Evolutionary conservation across 129 eudicot genomes (phyloP).

Genomic region (Arctium minus): DNA sequence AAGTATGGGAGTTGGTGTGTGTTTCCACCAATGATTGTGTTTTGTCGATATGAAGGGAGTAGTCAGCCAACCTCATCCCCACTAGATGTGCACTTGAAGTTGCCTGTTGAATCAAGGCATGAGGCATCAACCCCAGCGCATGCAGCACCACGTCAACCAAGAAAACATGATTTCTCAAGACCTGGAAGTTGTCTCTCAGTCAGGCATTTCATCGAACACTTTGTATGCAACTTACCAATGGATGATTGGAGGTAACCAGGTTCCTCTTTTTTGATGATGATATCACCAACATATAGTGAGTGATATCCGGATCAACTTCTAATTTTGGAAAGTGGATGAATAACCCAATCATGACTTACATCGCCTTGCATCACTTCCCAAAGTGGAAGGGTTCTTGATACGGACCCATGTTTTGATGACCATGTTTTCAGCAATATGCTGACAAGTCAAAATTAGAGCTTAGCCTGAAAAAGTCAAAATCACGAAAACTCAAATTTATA

Average conservation of each 20-base stretch:
- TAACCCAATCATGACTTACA: neutral
- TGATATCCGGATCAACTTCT: conserved; percentile 19
- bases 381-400: conserved; percentile 4
- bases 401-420: conserved; percentile 12
- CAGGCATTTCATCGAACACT: neutral
- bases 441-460: neutral
- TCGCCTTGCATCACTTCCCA: neutral
- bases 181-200: conserved; percentile 9
- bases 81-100: conserved; percentile 22
- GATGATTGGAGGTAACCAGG: neutral
- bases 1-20: conserved; percentile 34
- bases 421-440: neutral
- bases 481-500: neutral
- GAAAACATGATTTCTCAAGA: conserved; percentile 10
- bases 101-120: conserved; percentile 25
- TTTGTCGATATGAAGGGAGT: neutral
- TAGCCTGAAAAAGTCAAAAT: conserved; percentile 4
- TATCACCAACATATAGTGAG: neutral
- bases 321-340: neutral
- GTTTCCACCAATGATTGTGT: conserved; percentile 35
- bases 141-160: conserved; percentile 21
- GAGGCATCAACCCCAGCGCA: neutral
- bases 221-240: neutral
- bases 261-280: neutral
- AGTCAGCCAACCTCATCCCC: conserved; percentile 18